Base-by-base conservation (phyloP, 352 stramenopile species). In the Phytophthora litchii region DNA sequence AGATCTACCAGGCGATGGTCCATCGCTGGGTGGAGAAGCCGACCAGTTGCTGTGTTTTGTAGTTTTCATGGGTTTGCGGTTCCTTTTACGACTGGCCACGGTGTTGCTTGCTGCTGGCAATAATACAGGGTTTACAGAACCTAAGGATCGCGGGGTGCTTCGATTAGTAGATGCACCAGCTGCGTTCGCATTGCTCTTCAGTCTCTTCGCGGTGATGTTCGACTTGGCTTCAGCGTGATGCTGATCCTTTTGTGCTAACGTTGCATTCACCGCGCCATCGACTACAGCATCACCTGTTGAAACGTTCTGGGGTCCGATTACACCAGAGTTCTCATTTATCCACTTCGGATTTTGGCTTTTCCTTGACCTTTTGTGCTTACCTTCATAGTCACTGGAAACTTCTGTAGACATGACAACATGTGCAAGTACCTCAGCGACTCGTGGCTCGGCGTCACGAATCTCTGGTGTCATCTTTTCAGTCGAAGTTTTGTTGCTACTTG, bases 41-140 rank as follows among this genome's bases (percentile, higher is more conserved):
- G 57, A 63, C 17, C 62, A 43, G 44, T 62, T 62, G 17, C 34
- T 63, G 8, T 70, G 66, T 34, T 73, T 77, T 25, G 36, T 70
- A 9, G 71, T 74, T 59, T 62, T 67, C 6, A 35, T 42, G 5
- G 71, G 71, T 40, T 80, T 80, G 19, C 71, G 71, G 44, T 65
- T 68, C 14, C 64, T 36, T 67, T 75, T 75, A 17, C 67, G 67
- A 37, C 49, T 45, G n/a, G 29, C 58, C 11, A 53, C 23, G 34
- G 42, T 37, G 12, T 23, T 43, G 43, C 32, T 62, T 36, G 40
- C 14, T 19, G 54, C 35, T 43, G 43, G 48, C 29, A 45, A 52
- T 12, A 44, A 17, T 23, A 31, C 16, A 17, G 11, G 20, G 23
- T 32, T 57, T 43, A 49, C 40, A 35, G 17, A 25, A 56, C 44